Evolutionary conservation across 306 rosid species (phyloP).

Genomic region (Glycine soja): DNA sequence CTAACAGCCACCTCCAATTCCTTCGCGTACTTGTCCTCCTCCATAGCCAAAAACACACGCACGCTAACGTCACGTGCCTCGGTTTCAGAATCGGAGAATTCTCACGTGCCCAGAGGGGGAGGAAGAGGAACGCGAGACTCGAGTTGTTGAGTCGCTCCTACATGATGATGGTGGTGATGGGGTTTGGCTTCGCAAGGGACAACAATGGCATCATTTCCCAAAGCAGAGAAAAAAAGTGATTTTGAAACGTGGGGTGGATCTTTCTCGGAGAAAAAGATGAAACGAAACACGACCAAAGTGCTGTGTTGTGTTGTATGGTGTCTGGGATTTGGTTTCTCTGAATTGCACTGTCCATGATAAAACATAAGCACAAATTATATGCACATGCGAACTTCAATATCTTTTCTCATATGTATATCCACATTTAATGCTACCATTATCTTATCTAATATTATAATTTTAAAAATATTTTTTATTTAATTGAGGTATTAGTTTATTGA

Average conservation of each 20-base stretch:
- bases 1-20: constrained; percentile 89
- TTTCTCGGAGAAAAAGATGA: constrained; percentile 21
- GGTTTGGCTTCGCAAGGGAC: background rate
- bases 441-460: no score
- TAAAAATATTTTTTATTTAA: no score
- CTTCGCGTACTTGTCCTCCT: constrained; percentile 56
- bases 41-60: constrained; percentile 55
- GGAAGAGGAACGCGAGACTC: background rate
- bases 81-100: constrained; percentile 39
- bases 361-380: background rate
- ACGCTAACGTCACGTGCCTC: background rate
- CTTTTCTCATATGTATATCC: background rate
- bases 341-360: constrained; percentile 23
- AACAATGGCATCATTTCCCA: constrained; percentile 53
- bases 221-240: constrained; percentile 15
- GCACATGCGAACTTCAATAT: background rate
- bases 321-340: constrained; percentile 10
- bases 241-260: constrained; percentile 13
- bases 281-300: background rate
- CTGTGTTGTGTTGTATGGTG: background rate
- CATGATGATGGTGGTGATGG: background rate
- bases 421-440: no score
- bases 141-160: no score
- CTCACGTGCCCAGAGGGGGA: constrained; percentile 42
- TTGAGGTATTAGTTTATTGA: no score